phyloP scores from a whole-genome alignment of 257 asterid genomes.

The Striga asiatica region DNA sequence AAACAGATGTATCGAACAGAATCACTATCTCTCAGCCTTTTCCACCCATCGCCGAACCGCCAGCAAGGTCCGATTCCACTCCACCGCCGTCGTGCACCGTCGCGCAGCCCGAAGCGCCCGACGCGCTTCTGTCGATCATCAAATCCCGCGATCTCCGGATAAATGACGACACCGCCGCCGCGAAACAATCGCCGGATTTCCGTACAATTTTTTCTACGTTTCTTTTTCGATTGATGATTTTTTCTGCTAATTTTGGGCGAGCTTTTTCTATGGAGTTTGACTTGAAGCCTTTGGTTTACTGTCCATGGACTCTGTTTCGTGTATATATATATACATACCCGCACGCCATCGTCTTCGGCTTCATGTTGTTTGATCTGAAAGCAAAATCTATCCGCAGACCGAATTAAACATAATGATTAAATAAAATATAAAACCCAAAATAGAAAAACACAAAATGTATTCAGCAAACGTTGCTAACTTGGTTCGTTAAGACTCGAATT shows the following conservation, averaged over 20 bases:
- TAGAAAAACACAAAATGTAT: too few species aligned
- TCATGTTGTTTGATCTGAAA: conserved; percentile 18
- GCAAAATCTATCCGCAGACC: conserved; percentile 21
- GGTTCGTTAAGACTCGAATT: too few species aligned
- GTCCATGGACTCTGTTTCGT: conserved; percentile 22
- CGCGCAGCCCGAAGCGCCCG: conserved; percentile 40
- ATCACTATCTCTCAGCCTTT: conserved; percentile 19
- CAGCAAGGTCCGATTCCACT: conserved; percentile 25
- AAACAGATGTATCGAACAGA: too few species aligned
- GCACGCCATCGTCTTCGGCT: conserved; percentile 40
- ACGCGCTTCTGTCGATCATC: conserved; percentile 31
- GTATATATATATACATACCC: too few species aligned
- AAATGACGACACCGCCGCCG: too few species aligned
- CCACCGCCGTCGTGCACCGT: conserved; percentile 51
- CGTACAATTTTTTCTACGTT: conserved; percentile 11
- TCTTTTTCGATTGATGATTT: conserved; percentile 5
- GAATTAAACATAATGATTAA: too few species aligned
- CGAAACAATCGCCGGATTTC: conserved; percentile 17
- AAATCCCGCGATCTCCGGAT: conserved; percentile 29
- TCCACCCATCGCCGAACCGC: too few species aligned
- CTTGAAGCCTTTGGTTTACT: conserved; percentile 23
- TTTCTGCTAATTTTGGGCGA: too few species aligned
- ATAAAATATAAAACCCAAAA: too few species aligned
- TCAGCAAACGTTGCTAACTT: too few species aligned
- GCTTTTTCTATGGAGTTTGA: too few species aligned